phyloP scores from a whole-genome alignment of 2,329 filamentous ascomycete species.

The Elsinoe ampelina region DNA sequence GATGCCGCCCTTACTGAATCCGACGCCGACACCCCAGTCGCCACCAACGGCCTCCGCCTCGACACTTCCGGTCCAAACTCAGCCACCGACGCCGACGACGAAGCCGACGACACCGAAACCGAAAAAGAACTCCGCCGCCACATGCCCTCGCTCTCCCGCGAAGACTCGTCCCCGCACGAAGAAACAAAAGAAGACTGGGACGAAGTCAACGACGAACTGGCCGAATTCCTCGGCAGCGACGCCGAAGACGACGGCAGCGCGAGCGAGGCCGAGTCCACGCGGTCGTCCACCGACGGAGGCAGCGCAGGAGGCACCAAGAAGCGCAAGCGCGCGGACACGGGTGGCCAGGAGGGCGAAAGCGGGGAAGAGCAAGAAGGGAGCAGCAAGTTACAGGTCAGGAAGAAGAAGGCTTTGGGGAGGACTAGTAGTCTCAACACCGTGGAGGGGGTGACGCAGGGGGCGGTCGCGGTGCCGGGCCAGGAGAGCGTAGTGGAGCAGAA shows the following conservation, averaged over 20 bases:
- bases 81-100: constrained; percentile 25
- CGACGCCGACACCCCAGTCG: constrained; percentile 23
- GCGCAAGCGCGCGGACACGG: constrained; percentile 27
- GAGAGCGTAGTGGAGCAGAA: constrained; percentile 16
- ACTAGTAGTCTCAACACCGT: constrained; percentile 40
- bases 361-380: constrained; percentile 29
- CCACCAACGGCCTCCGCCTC: constrained; percentile 18
- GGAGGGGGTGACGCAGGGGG: constrained; percentile 23
- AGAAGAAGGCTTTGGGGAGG: constrained; percentile 38
- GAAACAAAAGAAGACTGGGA: constrained; percentile 33
- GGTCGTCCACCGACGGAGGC: constrained; percentile 19
- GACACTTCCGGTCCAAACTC: constrained; percentile 22
- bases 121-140: constrained; percentile 35
- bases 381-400: constrained; percentile 38
- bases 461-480: constrained; percentile 32
- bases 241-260: constrained; percentile 40
- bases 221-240: constrained; percentile 58
- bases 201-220: constrained; percentile 58
- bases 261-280: constrained; percentile 35
- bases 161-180: constrained; percentile 24
- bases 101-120: constrained; percentile 11
- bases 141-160: constrained; percentile 35
- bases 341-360: constrained; percentile 32
- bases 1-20: constrained; percentile 34
- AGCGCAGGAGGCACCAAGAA: constrained; percentile 20